These are phyloP conservation scores for Amanita rubescens DNA, from an alignment of 768 basidiomycete genomes.

Conservation along the genomic window DNA sequence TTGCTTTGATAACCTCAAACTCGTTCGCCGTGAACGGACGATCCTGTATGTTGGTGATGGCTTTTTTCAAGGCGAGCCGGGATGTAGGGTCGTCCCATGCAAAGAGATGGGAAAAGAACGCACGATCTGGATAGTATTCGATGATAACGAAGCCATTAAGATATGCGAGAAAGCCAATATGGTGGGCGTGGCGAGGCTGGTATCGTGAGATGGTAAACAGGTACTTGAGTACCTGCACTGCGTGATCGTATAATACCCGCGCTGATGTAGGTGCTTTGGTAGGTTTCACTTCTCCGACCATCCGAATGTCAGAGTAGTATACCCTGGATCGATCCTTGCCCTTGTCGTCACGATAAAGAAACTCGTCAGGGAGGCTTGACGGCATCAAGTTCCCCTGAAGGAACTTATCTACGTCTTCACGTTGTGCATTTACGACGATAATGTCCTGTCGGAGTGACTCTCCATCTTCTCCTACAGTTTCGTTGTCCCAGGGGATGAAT, in stretches of 20 bases:
- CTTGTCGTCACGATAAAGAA: not conserved
- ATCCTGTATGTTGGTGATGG: not conserved
- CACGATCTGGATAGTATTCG: not conserved
- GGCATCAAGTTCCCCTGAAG: not conserved
- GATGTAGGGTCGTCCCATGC: not conserved
- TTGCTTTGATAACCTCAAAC: not conserved
- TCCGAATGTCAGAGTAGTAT: not conserved
- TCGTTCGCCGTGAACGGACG: not conserved
- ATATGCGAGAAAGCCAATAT: not conserved
- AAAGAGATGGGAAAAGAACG: not conserved
- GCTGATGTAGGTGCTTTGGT: not conserved
- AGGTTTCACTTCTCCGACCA: not conserved
- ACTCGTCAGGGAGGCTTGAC: not conserved
- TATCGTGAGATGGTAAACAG: not conserved
- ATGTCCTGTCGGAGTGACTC: not conserved
- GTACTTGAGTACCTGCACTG: not conserved
- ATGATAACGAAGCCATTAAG: not conserved
- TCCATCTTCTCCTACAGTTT: not conserved
- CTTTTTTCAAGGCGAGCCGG: not conserved
- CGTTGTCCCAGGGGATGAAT: not conserved
- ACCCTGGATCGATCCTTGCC: not conserved
- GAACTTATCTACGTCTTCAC: not conserved
- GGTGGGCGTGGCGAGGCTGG: not conserved
- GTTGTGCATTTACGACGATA: not conserved
- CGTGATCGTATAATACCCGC: not conserved